Base-by-base conservation (phyloP, 1,284 basidiomycete genomes). In the Moniliella sp. region DNA sequence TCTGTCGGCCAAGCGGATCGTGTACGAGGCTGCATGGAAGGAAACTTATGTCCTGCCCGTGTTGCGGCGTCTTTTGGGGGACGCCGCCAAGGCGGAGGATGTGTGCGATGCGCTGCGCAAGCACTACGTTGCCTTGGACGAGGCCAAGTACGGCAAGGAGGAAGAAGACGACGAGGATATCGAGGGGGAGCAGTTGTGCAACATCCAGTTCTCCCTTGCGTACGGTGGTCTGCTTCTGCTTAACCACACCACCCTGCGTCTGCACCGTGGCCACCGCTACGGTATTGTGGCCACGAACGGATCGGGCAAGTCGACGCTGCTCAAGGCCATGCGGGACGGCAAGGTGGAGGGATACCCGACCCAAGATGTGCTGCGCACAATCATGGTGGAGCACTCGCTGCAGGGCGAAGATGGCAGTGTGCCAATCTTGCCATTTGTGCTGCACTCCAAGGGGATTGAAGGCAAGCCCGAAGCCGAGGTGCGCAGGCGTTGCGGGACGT, bases 231-330 rank as follows among this genome's bases (percentile, higher is more conserved):
- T 97, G 18, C 70, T 97, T 10, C 70, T 97, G 38, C 72, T 97
- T 45, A 97, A 93, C 37, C 88, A 97, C 65, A 94, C 88, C 19
- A 77, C 71, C 18, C 70, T 97, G 42, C 77, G 80, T 43, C 73
- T 97, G 36, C 71, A 84, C 62, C 78, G 83, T 50, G 91, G 88
- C 21, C 61, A 64, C 48, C 56, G 63, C n/a, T 97, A 97, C 64
- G 88, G 91, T 60, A 82, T 97, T 48, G 76, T 91, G 30, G 88
- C 84, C 26, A 72, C 79, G 19, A 97, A 97, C 64, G 88, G 88
- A 47, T 79, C 79, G 38, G 88, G 88, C 46, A 97, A 97, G 66
- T 82, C 79, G 28, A 97, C 91, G 1, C 70, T 97, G 34, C 77
- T 97, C 74, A 80, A 88, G 55, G 86, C 91, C 50, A 74, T 97